These are phyloP conservation scores for Cryoendolithus antarcticus DNA, from an alignment of 2,329 filamentous ascomycete species.

Conservation along the genomic window DNA sequence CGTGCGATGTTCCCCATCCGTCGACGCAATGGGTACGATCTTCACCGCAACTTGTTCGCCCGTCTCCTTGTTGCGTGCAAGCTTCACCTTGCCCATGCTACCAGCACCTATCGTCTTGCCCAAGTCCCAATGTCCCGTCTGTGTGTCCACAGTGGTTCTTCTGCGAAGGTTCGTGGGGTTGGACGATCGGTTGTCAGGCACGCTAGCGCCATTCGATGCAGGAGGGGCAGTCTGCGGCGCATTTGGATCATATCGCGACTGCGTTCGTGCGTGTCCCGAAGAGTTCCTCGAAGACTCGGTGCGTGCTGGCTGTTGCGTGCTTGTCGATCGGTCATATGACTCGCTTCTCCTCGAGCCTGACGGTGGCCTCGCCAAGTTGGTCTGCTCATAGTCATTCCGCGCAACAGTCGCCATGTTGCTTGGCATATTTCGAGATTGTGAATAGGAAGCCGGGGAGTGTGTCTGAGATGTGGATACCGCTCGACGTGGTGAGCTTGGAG, in stretches of 20 bases:
- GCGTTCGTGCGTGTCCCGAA: conserved; percentile 24
- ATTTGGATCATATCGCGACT: conserved; percentile 33
- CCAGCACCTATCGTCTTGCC: conserved; percentile 95
- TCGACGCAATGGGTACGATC: conserved; percentile 83
- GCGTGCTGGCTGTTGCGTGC: conserved; percentile 27
- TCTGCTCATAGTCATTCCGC: conserved; percentile 62
- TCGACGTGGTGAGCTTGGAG: conserved; percentile 22
- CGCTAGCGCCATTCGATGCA: conserved; percentile 14
- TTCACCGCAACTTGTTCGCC: conserved; percentile 96
- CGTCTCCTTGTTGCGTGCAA: conserved; percentile 80
- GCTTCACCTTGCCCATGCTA: conserved; percentile 98
- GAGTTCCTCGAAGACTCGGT: conserved; percentile 42
- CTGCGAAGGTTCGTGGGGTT: conserved; percentile 33
- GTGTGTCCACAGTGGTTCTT: conserved; percentile 75
- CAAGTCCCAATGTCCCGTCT: conserved; percentile 84
- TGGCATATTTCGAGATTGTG: conserved; percentile 29
- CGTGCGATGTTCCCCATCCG: conserved; percentile 60
- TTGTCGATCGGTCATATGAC: conserved; percentile 44
- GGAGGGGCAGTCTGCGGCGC: conserved; percentile 18
- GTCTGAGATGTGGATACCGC: conserved; percentile 24
- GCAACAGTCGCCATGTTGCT: conserved; percentile 40
- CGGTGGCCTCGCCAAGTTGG: conserved; percentile 47
- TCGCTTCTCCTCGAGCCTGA: conserved; percentile 46
- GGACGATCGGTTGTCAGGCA: conserved; percentile 12
- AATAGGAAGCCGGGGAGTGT: conserved; percentile 8